phyloP scores from a whole-genome alignment of 169 alveolate species.

The Plasmodium reichenowi region DNA sequence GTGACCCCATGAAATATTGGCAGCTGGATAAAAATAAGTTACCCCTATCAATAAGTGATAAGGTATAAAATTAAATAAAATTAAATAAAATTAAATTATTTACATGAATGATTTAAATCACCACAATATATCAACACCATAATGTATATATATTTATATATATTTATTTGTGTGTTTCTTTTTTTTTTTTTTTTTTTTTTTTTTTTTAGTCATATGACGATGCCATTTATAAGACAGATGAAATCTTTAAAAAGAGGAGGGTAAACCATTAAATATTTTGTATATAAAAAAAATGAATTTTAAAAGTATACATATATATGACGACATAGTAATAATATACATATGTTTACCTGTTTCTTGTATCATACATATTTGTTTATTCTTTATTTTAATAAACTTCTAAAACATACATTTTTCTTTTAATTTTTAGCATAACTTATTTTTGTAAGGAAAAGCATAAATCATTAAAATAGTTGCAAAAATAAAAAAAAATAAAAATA shows the following conservation, averaged over 20 bases:
- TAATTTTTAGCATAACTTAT: conserved; percentile 27
- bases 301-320: not conserved
- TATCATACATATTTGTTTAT: not conserved
- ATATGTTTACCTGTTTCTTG: not conserved
- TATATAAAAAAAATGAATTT: not conserved
- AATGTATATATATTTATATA: not conserved
- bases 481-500: not conserved
- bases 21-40: conserved; percentile 47
- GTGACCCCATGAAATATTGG: conserved; percentile 70
- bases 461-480: not conserved
- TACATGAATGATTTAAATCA: too few relatives aligned
- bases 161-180: not conserved
- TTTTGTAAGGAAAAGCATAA: conserved; percentile 17
- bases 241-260: conserved; percentile 23
- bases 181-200: not conserved
- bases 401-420: not conserved
- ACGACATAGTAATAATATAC: not conserved
- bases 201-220: conserved; percentile 32
- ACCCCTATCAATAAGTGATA: conserved; percentile 37
- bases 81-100: not conserved
- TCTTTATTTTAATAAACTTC: not conserved
- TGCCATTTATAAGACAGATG: conserved; percentile 40
- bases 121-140: not conserved
- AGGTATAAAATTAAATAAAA: conserved; percentile 22
- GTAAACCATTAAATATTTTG: not conserved